Base-by-base conservation (phyloP, 139 green algal species). In the Chlorella sp. region DNA sequence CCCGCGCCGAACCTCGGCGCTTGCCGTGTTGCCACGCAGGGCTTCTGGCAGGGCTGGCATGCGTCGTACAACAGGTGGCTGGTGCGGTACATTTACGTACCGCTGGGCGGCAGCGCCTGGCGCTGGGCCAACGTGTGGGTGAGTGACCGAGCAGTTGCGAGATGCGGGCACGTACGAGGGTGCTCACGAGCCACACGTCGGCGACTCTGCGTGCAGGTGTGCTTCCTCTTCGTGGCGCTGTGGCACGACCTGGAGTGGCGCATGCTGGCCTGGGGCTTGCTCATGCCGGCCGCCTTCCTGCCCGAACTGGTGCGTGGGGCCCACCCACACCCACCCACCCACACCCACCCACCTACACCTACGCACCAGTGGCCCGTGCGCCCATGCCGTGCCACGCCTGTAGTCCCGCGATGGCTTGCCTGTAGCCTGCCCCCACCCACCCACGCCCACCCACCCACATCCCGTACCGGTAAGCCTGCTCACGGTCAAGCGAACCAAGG, bases 221-320 rank as follows among this genome's bases (percentile, higher is more conserved):
- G 98, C 42, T 98, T 98, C 81, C 91, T 91, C 1, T 98, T 98
- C 82, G 94, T 98, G 35, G 94, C 89, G 6, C 30, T 96, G 29
- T 98, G 94, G 93, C 94, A 98, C 78, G 94, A 98, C 76, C 61
- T 98, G 31, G 92, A 98, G 78, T 32, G 63, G 81, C 80, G 77
- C 0, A 74, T 96, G 34, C 61, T 97, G 6, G 75, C 74, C 62
- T 97, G 92, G 92, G 91, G 91, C 5, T 94, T 88, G 85, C 76
- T 96, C 3, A 93, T 94, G 65, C 90, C 83, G 5, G 26, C 88
- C 0, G 86, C 88, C 26, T 82, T 95, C 2, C 32, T 82, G 1
- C 88, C 89, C 1, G 92, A 97, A 71, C 67, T 94, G 71, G 68
- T 91, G 42, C 10, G 42, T 55, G 10, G 42, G 10, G n/a, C n/a